These are phyloP conservation scores for Apophysomyces variabilis DNA, from an alignment of 371 early-diverging fungal species.

Conservation along the genomic window DNA sequence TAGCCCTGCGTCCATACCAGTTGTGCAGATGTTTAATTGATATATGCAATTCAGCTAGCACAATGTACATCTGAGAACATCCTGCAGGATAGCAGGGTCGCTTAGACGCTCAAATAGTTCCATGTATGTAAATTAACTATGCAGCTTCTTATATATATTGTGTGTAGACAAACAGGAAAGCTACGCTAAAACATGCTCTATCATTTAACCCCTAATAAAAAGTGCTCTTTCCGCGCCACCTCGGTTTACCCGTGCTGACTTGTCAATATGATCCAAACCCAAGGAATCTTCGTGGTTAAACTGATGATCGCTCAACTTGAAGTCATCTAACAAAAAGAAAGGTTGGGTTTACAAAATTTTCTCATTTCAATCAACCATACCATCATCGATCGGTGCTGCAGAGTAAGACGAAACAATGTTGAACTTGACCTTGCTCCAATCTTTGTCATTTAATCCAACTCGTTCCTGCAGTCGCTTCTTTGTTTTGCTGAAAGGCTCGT, in stretches of 20 bases:
- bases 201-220: constrained; percentile 55
- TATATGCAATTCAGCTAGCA: too few species aligned
- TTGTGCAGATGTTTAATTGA: too few species aligned
- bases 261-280: constrained; percentile 77
- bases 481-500: constrained; percentile 70
- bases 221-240: constrained; percentile 51
- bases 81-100: too few species aligned
- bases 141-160: too few species aligned
- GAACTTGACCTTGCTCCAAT: constrained; percentile 80
- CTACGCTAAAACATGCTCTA: not conserved
- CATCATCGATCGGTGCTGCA: constrained; percentile 52
- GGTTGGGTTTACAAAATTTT: constrained; percentile 9
- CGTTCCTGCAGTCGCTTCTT: constrained; percentile 74
- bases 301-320: constrained; percentile 54
- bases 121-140: too few species aligned
- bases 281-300: constrained; percentile 52
- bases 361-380: constrained; percentile 27
- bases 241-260: constrained; percentile 51
- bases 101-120: too few species aligned
- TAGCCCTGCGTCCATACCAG: too few species aligned
- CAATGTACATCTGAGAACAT: too few species aligned
- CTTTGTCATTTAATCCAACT: constrained; percentile 86
- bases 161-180: not conserved
- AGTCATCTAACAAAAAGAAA: constrained; percentile 44
- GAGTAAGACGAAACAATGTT: constrained; percentile 44